Conservation (phyloP, 2,329 filamentous ascomycete species). For the Botrytis hyacinthi region DNA sequence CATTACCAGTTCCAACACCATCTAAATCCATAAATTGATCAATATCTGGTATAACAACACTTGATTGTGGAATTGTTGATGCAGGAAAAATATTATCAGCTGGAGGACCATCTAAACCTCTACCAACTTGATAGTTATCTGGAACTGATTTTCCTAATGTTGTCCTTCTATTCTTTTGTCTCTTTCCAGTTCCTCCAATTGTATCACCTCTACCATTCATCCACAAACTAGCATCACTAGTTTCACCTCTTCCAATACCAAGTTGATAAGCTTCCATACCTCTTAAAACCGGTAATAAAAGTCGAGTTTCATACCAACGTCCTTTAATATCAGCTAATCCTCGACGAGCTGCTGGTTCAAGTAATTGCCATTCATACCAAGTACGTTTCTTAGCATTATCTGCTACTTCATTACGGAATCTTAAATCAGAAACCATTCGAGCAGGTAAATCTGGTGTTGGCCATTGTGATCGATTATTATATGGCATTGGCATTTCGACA, state of each 20-base stretch:
- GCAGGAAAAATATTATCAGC: conserved; percentile 36
- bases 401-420: conserved; percentile 49
- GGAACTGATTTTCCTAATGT: conserved; percentile 40
- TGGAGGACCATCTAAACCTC: conserved; percentile 38
- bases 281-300: conserved; percentile 45
- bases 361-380: conserved; percentile 38
- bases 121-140: conserved; percentile 36
- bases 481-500: conserved; percentile 41
- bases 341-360: conserved; percentile 36
- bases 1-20: conserved; percentile 12
- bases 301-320: conserved; percentile 58
- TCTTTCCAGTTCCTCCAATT: conserved; percentile 31
- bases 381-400: conserved; percentile 36
- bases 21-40: conserved; percentile 27
- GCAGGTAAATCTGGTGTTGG: conserved; percentile 47
- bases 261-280: conserved; percentile 39
- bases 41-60: conserved; percentile 20
- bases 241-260: conserved; percentile 38
- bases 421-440: conserved; percentile 42
- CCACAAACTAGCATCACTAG: conserved; percentile 44
- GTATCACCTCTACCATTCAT: conserved; percentile 49
- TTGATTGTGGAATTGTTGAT: conserved; percentile 14
- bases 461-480: conserved; percentile 40
- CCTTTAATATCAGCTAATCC: conserved; percentile 52
- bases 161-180: conserved; percentile 38